Evolutionary conservation across 2,329 filamentous ascomycete genomes (phyloP), one percentile per base, ranked within the genome.

Genomic region (Neocatenulostroma microsporum): DNA sequence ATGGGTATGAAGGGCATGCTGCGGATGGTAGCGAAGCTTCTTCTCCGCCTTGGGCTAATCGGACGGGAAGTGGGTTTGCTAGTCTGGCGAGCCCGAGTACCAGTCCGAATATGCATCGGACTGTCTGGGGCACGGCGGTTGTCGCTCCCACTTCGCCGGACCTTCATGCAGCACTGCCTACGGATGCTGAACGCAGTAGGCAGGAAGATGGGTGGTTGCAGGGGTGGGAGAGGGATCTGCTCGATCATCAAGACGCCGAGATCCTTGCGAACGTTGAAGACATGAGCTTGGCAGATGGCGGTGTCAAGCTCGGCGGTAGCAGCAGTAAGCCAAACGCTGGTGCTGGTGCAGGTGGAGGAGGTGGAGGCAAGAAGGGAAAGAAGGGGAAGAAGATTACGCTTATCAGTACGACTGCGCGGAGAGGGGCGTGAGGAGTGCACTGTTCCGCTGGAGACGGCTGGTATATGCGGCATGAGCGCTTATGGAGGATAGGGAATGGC

Each of bases 71-170:
- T 70, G 10, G 77, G 74, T 86, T 85, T 49, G 73, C 73, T 21
- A 75, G 76, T 2, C 63, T 94, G 15, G 82, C 84, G 1, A 80
- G 80, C 2, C 79, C 88, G 48, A 88, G 85, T 3, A 88, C 84
- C 1, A 93, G 84, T 44, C 87, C 88, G 0, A 80, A 77, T 5
- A 76, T 78, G 1, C 69, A 75, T 26, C 79, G 78, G 44, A 96
- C 89, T 0, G 85, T 96, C 1, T 96, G 89, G 89, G 89, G 89
- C n/a, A 96, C 89, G 1, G 71, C 75, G 3, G 77, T 74, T 0
- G 65, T 94, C 3, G 55, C 67, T 2, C 66, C 77, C 0, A 64
- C 64, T 1, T 79, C 76, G 3, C 76, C 79, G 2, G 71, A 74
- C 9, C 51, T 77, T 19, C 61, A 61, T 19, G 57, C 69, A 3